These are phyloP conservation scores for Aspergillus quadricinctus DNA, from an alignment of 2,329 filamentous ascomycete genomes.

Conservation along the genomic window DNA sequence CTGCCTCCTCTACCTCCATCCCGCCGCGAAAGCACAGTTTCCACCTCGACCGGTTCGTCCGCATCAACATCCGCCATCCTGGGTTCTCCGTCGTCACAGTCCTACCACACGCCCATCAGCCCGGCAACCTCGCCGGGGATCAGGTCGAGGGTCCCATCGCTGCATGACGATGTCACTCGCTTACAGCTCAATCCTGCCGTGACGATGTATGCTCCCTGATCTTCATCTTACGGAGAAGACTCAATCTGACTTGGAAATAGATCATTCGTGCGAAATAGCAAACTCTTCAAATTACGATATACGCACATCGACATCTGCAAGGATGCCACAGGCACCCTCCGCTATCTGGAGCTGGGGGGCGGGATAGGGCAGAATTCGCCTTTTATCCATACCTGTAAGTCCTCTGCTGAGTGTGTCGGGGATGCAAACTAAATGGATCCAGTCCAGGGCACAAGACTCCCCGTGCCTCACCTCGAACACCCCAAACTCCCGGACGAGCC, in stretches of 20 bases:
- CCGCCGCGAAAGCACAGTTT: conserved; percentile 22
- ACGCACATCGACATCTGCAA: conserved; percentile 38
- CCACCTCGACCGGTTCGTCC: conserved; percentile 23
- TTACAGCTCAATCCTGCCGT: conserved; percentile 28
- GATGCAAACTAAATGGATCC: background rate
- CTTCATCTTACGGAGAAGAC: background rate
- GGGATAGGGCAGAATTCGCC: conserved; percentile 32
- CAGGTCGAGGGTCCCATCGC: conserved; percentile 23
- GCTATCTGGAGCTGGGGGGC: conserved; percentile 36
- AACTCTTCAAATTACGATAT: conserved; percentile 39
- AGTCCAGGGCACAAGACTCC: conserved; percentile 36
- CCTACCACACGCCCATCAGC: conserved; percentile 20
- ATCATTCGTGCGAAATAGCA: conserved; percentile 36
- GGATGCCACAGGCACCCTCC: conserved; percentile 32
- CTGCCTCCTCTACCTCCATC: conserved; percentile 19
- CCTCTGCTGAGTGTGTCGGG: background rate
- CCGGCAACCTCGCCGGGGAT: conserved; percentile 20
- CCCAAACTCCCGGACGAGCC: conserved; percentile 32
- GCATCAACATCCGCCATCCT: conserved; percentile 24
- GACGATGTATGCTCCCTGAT: conserved; percentile 26
- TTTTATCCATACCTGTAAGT: conserved; percentile 38
- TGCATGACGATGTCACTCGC: conserved; percentile 29
- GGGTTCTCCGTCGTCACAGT: conserved; percentile 16
- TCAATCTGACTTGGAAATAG: conserved; percentile 13
- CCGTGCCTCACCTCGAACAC: conserved; percentile 41